Evolutionary conservation across 257 asterid species (phyloP).

Genomic region (Solanum appendiculatum): DNA sequence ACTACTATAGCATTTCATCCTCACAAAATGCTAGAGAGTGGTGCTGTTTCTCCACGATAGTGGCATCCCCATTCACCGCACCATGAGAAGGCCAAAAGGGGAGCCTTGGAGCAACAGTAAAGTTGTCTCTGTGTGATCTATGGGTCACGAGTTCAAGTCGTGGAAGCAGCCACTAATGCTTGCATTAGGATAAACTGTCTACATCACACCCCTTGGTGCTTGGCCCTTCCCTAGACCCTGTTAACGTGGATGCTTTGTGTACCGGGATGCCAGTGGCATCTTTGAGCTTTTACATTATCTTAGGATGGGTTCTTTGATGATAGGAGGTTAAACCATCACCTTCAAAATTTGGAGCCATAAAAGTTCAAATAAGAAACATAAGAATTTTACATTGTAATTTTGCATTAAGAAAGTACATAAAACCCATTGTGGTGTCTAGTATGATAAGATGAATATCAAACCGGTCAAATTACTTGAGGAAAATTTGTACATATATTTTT

Average conservation of each 20-base stretch:
- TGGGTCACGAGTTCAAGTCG: neutral
- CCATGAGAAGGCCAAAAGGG: neutral
- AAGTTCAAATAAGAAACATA: neutral
- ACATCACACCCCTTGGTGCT: neutral
- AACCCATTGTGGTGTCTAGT: neutral
- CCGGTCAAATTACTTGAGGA: neutral
- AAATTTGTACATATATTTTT: neutral
- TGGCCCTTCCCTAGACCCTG: neutral
- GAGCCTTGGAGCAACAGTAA: neutral
- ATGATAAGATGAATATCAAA: neutral
- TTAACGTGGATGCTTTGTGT: neutral
- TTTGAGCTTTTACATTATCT: neutral
- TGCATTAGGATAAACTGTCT: neutral
- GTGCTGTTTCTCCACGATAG: neutral
- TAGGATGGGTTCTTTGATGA: neutral
- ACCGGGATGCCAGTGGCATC: neutral
- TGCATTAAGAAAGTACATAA: neutral
- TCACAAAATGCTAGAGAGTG: neutral
- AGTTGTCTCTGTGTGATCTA: neutral
- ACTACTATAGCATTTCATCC: neutral
- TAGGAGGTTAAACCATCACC: neutral
- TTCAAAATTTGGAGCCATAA: neutral
- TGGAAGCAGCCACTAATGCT: neutral
- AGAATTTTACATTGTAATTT: neutral
- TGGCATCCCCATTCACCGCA: neutral